Conservation (phyloP, 2,329 filamentous ascomycete species). For the Botrytis porri region DNA sequence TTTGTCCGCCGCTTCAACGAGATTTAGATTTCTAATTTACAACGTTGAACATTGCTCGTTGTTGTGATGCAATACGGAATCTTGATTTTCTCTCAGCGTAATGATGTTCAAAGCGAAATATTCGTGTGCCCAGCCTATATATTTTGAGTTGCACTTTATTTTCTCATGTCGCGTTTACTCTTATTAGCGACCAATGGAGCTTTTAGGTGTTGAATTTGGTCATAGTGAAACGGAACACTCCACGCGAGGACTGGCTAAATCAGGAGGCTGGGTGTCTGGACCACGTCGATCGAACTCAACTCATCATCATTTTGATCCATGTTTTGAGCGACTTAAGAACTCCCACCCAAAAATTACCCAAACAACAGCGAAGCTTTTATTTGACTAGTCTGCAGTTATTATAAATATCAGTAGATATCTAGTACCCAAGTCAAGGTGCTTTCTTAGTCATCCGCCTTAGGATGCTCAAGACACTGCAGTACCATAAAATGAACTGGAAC, state of each 20-base stretch:
- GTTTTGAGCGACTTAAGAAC: background rate
- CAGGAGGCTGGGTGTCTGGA: slow-evolving; percentile 13
- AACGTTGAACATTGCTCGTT: background rate
- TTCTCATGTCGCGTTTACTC: background rate
- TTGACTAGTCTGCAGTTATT: background rate
- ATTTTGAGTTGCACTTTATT: slow-evolving; percentile 1
- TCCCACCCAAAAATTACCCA: background rate
- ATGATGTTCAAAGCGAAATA: background rate
- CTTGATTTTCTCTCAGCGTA: background rate
- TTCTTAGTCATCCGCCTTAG: background rate
- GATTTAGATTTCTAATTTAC: slow-evolving; percentile 1
- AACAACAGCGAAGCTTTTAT: background rate
- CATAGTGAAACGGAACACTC: background rate
- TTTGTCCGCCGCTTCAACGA: background rate
- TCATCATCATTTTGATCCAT: slow-evolving; percentile 7
- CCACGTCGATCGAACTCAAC: slow-evolving; percentile 12
- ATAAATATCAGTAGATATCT: background rate
- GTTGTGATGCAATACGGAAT: slow-evolving; percentile 3
- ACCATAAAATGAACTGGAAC: background rate
- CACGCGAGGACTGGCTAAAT: slow-evolving; percentile 5
- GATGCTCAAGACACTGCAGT: background rate
- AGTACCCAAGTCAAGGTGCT: background rate
- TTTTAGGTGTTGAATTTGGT: background rate
- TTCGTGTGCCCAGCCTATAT: slow-evolving; percentile 2
- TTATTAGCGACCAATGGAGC: background rate